A percentile compares a stretch with the other conserved stretches of the same genome.
Conservation (phyloP, 257 asterid genomes). For the Scutellaria barbata region DNA sequence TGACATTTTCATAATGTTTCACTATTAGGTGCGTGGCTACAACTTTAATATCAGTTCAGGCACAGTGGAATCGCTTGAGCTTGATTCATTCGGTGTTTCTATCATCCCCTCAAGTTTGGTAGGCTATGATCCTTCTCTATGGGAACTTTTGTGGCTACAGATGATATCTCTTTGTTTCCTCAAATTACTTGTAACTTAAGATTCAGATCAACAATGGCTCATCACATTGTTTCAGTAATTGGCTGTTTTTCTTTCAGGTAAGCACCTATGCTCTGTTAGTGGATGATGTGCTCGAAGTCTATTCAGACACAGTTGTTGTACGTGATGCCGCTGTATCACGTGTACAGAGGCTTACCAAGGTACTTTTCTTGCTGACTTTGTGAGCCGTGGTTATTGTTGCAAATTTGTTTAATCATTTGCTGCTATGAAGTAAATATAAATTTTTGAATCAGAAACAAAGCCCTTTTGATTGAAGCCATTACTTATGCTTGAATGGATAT, state of each 20-base stretch:
- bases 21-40: slow-evolving; percentile 69
- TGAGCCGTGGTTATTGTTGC: too few species aligned
- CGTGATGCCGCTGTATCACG: slow-evolving; percentile 63
- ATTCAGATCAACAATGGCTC: not conserved
- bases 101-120: slow-evolving; percentile 76
- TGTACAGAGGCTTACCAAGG: slow-evolving; percentile 74
- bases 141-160: slow-evolving; percentile 12
- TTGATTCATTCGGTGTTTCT: slow-evolving; percentile 75
- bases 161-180: not conserved
- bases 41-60: slow-evolving; percentile 66
- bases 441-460: too few species aligned
- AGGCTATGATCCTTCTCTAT: slow-evolving; percentile 31
- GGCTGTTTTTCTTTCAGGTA: slow-evolving; percentile 45
- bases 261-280: slow-evolving; percentile 67
- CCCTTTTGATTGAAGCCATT: too few species aligned
- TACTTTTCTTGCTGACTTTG: slow-evolving; percentile 8
- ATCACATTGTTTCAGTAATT: not conserved
- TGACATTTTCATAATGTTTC: slow-evolving; percentile 23
- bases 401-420: too few species aligned
- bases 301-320: slow-evolving; percentile 56
- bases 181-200: not conserved
- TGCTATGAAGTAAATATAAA: too few species aligned
- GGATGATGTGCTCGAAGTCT: slow-evolving; percentile 68
- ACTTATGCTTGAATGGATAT: too few species aligned
- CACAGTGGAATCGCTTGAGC: slow-evolving; percentile 60